phyloP scores from a whole-genome alignment of 345 rosid genomes.

The Boechera stricta region DNA sequence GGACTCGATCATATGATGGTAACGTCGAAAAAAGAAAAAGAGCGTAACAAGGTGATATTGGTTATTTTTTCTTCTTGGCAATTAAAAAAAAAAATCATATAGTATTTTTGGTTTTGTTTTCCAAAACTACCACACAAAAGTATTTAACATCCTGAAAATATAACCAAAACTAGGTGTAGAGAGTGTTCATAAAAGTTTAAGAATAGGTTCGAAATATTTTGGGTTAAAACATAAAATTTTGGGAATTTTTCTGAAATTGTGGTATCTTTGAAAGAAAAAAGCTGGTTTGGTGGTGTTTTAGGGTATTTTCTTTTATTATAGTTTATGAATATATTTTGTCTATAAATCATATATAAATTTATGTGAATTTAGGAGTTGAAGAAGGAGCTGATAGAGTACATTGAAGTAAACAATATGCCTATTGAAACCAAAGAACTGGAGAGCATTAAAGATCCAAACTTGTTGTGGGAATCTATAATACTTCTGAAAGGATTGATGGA shows the following conservation, averaged over 20 bases:
- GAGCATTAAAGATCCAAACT: neutral
- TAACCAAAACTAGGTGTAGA: neutral
- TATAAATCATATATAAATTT: too few species aligned
- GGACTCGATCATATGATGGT: neutral
- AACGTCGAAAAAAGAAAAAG: neutral
- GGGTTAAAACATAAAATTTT: too few species aligned
- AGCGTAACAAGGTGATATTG: neutral
- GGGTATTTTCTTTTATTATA: neutral
- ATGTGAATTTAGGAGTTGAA: neutral
- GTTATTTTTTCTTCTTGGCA: too few species aligned
- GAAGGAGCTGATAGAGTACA: neutral
- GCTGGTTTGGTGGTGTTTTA: neutral
- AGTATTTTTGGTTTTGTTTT: neutral
- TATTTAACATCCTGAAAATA: neutral
- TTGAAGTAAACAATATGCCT: neutral
- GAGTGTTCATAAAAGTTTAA: too few species aligned
- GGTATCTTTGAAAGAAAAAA: neutral
- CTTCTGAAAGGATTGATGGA: neutral
- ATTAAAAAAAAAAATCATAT: too few species aligned
- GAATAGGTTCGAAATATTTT: too few species aligned
- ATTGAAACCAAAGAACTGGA: neutral
- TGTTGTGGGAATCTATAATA: neutral
- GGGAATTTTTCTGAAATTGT: too few species aligned
- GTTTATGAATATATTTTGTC: neutral
- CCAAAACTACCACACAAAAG: neutral